Conservation (phyloP, 495 filamentous ascomycete species). For the Friedmanniomyces simplex region DNA sequence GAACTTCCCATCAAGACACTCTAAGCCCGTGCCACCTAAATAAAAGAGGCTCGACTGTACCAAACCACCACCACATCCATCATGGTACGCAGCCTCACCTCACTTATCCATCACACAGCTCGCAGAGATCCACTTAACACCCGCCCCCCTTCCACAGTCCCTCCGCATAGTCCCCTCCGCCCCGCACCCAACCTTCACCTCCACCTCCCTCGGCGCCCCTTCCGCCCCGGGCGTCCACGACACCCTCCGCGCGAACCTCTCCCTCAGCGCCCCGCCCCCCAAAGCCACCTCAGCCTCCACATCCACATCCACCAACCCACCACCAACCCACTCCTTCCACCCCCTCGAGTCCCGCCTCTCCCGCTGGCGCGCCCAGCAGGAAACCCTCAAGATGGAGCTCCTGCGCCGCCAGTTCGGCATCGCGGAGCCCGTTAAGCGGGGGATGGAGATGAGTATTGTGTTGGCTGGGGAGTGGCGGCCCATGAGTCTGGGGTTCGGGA, state of each 20-base stretch:
- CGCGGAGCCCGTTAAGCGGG: conserved; percentile 84
- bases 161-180: conserved; percentile 75
- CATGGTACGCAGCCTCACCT: not conserved
- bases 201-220: conserved; percentile 50
- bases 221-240: conserved; percentile 88
- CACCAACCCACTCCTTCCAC: conserved; percentile 50
- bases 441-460: conserved; percentile 87
- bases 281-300: conserved; percentile 32
- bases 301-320: not conserved
- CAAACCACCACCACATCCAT: not conserved
- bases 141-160: conserved; percentile 44
- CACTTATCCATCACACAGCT: not conserved
- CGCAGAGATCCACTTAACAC: not conserved
- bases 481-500: conserved; percentile 22
- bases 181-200: conserved; percentile 39
- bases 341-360: conserved; percentile 83
- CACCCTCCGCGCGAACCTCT: conserved; percentile 70
- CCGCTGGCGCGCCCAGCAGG: conserved; percentile 76
- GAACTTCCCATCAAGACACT: too few relatives aligned
- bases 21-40: too few relatives aligned
- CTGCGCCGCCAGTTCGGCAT: conserved; percentile 81
- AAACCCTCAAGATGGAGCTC: conserved; percentile 73
- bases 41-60: too few relatives aligned
- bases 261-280: conserved; percentile 38
- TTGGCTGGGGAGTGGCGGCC: conserved; percentile 48